Percentiles rank a stretch among this genome's conserved stretches.
These are phyloP conservation scores for Syncephalastrum sp. DNA, from an alignment of 371 early-diverging fungal species.

Conservation along the genomic window DNA sequence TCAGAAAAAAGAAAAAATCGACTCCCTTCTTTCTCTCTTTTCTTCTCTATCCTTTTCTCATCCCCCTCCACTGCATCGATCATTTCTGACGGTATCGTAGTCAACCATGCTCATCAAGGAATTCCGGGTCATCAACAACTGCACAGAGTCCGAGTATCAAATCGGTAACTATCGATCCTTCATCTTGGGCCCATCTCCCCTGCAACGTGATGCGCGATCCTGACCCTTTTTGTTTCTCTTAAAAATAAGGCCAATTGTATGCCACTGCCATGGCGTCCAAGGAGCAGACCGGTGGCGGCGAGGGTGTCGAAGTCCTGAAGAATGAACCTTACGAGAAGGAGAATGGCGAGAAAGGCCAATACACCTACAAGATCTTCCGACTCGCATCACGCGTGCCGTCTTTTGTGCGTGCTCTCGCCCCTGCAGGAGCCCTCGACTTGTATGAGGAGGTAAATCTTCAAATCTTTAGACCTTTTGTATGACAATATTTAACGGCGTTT, in stretches of 20 bases:
- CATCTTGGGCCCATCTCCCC: background rate
- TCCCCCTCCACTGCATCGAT: no score
- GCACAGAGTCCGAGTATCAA: slow-evolving; percentile 70
- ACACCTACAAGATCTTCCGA: slow-evolving; percentile 74
- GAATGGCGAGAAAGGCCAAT: slow-evolving; percentile 68
- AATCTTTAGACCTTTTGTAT: slow-evolving; percentile 3
- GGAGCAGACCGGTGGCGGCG: slow-evolving; percentile 72
- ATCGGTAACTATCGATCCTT: slow-evolving; percentile 26
- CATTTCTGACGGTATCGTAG: no score
- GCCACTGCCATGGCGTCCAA: slow-evolving; percentile 74
- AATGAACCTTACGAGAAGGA: slow-evolving; percentile 52
- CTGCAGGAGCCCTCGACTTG: slow-evolving; percentile 63
- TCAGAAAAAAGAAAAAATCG: no score
- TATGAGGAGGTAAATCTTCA: slow-evolving; percentile 55
- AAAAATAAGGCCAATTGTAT: slow-evolving; percentile 59
- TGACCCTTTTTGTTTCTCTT: slow-evolving; percentile 2
- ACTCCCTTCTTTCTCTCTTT: no score
- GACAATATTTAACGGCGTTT: background rate
- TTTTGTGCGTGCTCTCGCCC: slow-evolving; percentile 57
- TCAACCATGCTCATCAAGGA: slow-evolving; percentile 62
- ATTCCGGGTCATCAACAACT: slow-evolving; percentile 70
- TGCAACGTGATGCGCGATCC: no score
- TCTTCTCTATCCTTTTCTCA: no score
- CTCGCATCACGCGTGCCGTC: slow-evolving; percentile 62
- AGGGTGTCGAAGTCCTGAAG: slow-evolving; percentile 41